These are phyloP conservation scores for Mycogone perniciosa DNA, from an alignment of 2,329 filamentous ascomycete genomes.

Conservation along the genomic window DNA sequence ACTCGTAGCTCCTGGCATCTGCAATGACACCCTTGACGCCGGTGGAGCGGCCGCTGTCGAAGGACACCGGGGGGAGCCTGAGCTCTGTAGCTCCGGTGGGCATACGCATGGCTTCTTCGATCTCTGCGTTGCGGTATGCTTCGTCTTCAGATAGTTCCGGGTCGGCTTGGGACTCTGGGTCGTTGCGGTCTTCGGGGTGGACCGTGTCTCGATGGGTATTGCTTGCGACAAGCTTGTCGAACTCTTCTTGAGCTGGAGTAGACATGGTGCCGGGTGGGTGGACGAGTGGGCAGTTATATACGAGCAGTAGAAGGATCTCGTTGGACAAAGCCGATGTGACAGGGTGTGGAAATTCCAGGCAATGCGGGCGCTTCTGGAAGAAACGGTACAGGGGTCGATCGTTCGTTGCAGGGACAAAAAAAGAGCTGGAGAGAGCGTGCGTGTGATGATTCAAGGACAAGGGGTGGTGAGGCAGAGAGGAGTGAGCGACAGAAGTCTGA, in stretches of 20 bases:
- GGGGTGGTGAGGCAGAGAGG: too few relatives aligned
- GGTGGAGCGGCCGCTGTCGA: slow-evolving; percentile 64
- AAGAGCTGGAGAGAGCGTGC: slow-evolving; percentile 13
- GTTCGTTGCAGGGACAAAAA: slow-evolving; percentile 12
- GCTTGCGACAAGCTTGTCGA: slow-evolving; percentile 55
- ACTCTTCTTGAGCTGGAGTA: slow-evolving; percentile 61
- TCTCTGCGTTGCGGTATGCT: slow-evolving; percentile 44
- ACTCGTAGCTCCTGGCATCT: slow-evolving; percentile 71
- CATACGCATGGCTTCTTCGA: slow-evolving; percentile 61
- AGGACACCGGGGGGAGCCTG: slow-evolving; percentile 55
- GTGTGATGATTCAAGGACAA: too few relatives aligned
- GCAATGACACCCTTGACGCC: slow-evolving; percentile 85
- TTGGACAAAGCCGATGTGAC: slow-evolving; percentile 15
- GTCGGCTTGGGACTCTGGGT: slow-evolving; percentile 40
- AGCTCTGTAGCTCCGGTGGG: slow-evolving; percentile 47
- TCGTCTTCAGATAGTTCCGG: slow-evolving; percentile 54
- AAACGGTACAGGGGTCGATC: slow-evolving; percentile 23
- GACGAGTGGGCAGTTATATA: slow-evolving; percentile 19
- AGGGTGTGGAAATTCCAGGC: slow-evolving; percentile 17
- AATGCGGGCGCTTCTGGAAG: slow-evolving; percentile 26
- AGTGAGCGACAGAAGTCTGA: too few relatives aligned
- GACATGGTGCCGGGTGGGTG: slow-evolving; percentile 39
- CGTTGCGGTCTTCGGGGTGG: slow-evolving; percentile 55
- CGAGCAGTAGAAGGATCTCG: background rate
- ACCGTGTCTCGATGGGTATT: slow-evolving; percentile 39